Evolutionary conservation across 164 flowering plant genomes (phyloP), one percentile per base, ranked within the genome.

Genomic region (Saururus chinensis): DNA sequence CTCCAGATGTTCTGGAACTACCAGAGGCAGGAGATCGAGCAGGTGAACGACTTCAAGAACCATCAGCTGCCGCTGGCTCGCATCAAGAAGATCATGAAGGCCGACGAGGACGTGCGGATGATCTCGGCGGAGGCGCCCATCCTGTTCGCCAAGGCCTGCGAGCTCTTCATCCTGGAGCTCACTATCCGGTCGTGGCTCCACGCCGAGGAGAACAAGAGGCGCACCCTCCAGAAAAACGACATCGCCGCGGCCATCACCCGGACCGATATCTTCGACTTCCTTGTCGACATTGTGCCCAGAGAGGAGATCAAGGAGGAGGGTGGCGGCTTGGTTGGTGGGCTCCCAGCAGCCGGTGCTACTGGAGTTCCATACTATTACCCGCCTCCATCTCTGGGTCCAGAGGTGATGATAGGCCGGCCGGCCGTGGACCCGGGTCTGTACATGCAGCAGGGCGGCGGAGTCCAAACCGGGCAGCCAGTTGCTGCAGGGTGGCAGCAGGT

Each of bases 11-110:
- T 92, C 75, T 92, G 98, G 98, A 62, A 80, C 21, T 81, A 74
- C 76, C 98, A 89, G 66, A 81, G 89, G 4, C 82, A 82, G 45
- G 98, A 89, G 61, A 88, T 92, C 73, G 95, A 86, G 56, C 84
- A 80, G 45, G 89, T 64, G 7, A 81, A 71, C 70, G 98, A 92
- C 60, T 92, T 92, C 79, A 87, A 83, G 83, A 89, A 87, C 92
- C 98, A 89, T 73, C 86, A 80, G 67, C 89, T 92, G 7, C 98
- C 98, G 1, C 65, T 92, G 12, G 98, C 98, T 0, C 84, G 98
- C 24, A 91, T 91, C 75, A 91, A 91, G 85, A 91, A 91, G 80
- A 91, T 91, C 73, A 91, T 91, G 98, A 91, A 91, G 62, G 98
- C 98, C 12, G 98, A 91, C 54, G 98, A 92, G 62, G 98, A 92